Evolutionary conservation across 768 basidiomycete genomes (phyloP), one percentile per base, ranked within the genome.

Genomic region (Krasilnikovozyma curviuscula): DNA sequence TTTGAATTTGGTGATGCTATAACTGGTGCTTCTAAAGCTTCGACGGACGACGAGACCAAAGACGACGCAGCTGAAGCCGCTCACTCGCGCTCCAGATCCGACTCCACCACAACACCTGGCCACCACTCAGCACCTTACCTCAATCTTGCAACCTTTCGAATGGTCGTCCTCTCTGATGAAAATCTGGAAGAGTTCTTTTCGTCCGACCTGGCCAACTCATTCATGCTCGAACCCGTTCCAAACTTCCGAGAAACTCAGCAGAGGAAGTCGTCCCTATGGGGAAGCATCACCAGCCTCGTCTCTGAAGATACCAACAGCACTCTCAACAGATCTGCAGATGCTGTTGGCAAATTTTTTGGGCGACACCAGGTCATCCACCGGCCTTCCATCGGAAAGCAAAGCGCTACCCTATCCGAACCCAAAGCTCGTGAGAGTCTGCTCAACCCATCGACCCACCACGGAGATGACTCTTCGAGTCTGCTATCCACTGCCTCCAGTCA

Each of bases 121-220:
- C 50, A 52, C 34, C 50, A 53, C 40, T 44, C 18, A 39, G 19
- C 21, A 21, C 40, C 40, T 43, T 60, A 41, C 44, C 53, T 37
- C 84, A 84, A 63, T 42, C 57, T 66, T 8, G 65, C 65, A 2
- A 66, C 65, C 7, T 98, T 98, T 76, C 78, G 93, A 7, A 98
- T 97, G 93, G 91, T 97, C 33, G 82, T 98, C 5, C 72, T 98
- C 8, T 89, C 91, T 1, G 93, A 97, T 55, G 89, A 95, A 62
- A 44, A 97, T 24, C 73, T 98, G 23, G 93, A 98, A 62, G 80
- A 82, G 1, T 98, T 98, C 72, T 98, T 95, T 58, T 88, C 86
- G 59, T 75, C 80, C 0, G 93, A 97, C 63, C 69, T 98, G 53
- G 77, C 83, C 0, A 75, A 73, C 1, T 88, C 88, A 2, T 97